A percentile compares a stretch with the other conserved stretches of the same genome.
Evolutionary conservation across 768 basidiomycete genomes (phyloP).

Genomic region (Leucosporidium scottii): DNA sequence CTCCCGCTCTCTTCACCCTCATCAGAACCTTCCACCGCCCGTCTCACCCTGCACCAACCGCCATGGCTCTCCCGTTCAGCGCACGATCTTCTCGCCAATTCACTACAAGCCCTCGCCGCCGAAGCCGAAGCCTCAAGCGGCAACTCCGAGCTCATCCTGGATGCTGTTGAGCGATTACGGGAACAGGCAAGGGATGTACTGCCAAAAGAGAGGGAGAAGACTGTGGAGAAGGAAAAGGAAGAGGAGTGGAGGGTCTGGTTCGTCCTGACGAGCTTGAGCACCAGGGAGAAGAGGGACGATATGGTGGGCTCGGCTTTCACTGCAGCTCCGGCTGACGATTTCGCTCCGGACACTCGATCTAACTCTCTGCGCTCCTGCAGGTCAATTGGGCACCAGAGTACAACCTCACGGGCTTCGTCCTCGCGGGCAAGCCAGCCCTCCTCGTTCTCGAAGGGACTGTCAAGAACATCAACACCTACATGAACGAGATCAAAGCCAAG

Average conservation of each 20-base stretch:
- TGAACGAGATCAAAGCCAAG: slow-evolving; percentile 43
- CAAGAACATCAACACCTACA: slow-evolving; percentile 39
- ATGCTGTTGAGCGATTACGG: slow-evolving; percentile 29
- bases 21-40: not conserved
- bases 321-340: not conserved
- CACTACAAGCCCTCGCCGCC: slow-evolving; percentile 6
- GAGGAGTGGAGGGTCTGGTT: slow-evolving; percentile 40
- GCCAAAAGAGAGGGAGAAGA: not conserved
- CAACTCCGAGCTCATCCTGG: slow-evolving; percentile 28
- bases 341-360: not conserved
- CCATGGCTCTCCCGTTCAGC: slow-evolving; percentile 21
- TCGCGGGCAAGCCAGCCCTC: slow-evolving; percentile 45
- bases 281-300: slow-evolving; percentile 43
- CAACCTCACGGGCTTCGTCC: slow-evolving; percentile 43
- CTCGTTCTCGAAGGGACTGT: slow-evolving; percentile 44
- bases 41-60: slow-evolving; percentile 25
- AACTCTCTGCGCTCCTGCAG: slow-evolving; percentile 11
- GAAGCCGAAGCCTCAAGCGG: not conserved
- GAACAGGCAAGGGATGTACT: not conserved
- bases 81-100: slow-evolving; percentile 5
- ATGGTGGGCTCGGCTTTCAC: slow-evolving; percentile 7
- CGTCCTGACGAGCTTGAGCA: slow-evolving; percentile 43
- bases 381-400: slow-evolving; percentile 40
- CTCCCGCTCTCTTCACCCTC: slow-evolving; percentile 11
- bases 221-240: not conserved